Evolutionary conservation across 306 rosid species (phyloP).

Genomic region (Glycine soja): DNA sequence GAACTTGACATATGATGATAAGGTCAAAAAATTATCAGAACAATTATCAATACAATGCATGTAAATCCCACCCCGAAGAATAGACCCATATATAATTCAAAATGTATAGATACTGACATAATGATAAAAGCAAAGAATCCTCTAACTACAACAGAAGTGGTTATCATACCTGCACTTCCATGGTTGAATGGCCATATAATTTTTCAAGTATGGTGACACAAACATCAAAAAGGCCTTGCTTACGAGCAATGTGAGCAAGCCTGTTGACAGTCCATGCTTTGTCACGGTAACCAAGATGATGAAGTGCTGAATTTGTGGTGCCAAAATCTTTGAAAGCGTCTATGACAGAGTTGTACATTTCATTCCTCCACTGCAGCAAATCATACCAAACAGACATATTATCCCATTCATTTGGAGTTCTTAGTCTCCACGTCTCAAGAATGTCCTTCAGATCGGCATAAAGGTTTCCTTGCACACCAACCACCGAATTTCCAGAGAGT

Average conservation of each 20-base stretch:
- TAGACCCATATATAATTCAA: constrained; percentile 31
- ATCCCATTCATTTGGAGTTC: constrained; percentile 99
- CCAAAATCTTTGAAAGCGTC: constrained; percentile 95
- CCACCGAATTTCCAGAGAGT: constrained; percentile 72
- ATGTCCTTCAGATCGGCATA: constrained; percentile 98
- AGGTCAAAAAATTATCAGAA: neutral
- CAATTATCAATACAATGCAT: neutral
- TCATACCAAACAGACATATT: constrained; percentile 98
- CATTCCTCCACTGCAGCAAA: constrained; percentile 99
- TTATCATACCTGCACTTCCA: constrained; percentile 96
- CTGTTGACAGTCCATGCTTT: constrained; percentile 99
- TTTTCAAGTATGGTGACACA: constrained; percentile 91
- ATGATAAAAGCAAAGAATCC: constrained; percentile 32
- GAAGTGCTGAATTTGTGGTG: constrained; percentile 80
- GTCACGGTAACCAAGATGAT: constrained; percentile 99
- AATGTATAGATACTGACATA: constrained; percentile 20
- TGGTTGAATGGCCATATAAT: constrained; percentile 95
- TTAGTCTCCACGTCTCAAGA: constrained; percentile 98
- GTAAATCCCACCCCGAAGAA: constrained; percentile 17
- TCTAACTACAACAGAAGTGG: constrained; percentile 25
- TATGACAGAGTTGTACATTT: constrained; percentile 92
- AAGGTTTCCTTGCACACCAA: constrained; percentile 86
- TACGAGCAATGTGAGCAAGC: constrained; percentile 95
- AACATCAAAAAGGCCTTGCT: constrained; percentile 94
- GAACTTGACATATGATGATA: constrained; percentile 9